Evolutionary conservation across 169 alveolate species (phyloP).

Genomic region (Plasmodium reichenowi): DNA sequence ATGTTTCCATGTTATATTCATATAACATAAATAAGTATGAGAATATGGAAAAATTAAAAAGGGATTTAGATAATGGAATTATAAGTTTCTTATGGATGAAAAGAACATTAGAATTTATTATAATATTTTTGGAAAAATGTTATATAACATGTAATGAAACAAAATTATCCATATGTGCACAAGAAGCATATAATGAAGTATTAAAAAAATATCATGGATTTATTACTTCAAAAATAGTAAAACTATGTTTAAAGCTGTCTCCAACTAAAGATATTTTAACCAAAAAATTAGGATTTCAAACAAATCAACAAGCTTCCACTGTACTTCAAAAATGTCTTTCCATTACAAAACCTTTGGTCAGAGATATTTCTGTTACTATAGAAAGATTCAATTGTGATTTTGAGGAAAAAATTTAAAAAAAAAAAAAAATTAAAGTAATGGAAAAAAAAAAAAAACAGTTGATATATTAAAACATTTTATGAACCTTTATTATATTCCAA

Average conservation of each 20-base stretch:
- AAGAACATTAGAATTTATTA: slow-evolving; percentile 67
- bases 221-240: slow-evolving; percentile 50
- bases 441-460: no score
- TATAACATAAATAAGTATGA: slow-evolving; percentile 65
- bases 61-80: slow-evolving; percentile 60
- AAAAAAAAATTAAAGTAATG: background rate
- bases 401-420: slow-evolving; percentile 40
- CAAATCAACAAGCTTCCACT: slow-evolving; percentile 24
- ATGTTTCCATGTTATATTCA: slow-evolving; percentile 64
- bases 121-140: slow-evolving; percentile 71
- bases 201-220: slow-evolving; percentile 68
- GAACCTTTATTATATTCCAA: no score
- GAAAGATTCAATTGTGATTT: slow-evolving; percentile 46
- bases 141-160: slow-evolving; percentile 48
- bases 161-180: slow-evolving; percentile 51
- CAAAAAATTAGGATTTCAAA: slow-evolving; percentile 24
- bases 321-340: slow-evolving; percentile 32
- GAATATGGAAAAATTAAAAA: slow-evolving; percentile 56
- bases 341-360: slow-evolving; percentile 39
- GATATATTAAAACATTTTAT: no score
- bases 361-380: slow-evolving; percentile 54
- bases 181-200: slow-evolving; percentile 66
- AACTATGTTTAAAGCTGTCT: slow-evolving; percentile 36
- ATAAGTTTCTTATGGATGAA: slow-evolving; percentile 73
- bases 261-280: slow-evolving; percentile 57